Base-by-base conservation (phyloP, 768 basidiomycete species). In the Chalciporus piperatus region DNA sequence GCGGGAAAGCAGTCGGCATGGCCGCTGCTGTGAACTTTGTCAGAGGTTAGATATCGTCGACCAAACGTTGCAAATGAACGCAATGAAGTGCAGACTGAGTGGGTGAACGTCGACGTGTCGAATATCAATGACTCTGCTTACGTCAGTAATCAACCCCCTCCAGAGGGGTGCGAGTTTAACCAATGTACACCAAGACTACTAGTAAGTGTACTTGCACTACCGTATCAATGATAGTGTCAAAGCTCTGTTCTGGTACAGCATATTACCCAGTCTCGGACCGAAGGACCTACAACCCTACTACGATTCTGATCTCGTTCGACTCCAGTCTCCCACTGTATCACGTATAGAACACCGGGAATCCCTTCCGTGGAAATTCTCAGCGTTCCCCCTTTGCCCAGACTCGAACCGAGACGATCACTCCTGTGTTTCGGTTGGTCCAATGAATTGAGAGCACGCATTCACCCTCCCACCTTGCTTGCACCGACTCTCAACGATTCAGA, bases 1-100 rank as follows among this genome's bases (percentile, higher is more conserved):
- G 76, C 47, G 85, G 77, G 64, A 85, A 87, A 68, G 86, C 87
- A 79, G 73, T 72, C 69, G 83, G 74, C 85, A 86, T 87, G 77
- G 77, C 82, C 80, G 69, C 59, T 60, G 54, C 45, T 52, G 20
- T 54, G 32, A 45, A 54, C 13, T 32, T 20, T n/a, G 41, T 9
- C 20, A 16, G 27, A 39, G 25, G 22, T 30, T n/a, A 19, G 30
- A 30, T 17, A 22, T 33, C 4, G 49, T 35, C 41, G 49, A 12
- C 30, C 23, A 30, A 38, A 38, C 20, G 25, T 12, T 27, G n/a
- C 10, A 43, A 43, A 43, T 22, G n/a, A 42, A 20, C 17, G 28
- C 47, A 17, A 9, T n/a, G 22, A 20, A n/a, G n/a, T n/a, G n/a
- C n/a, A n/a, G 43, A 22, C 22, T 12, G 14, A 39, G 45, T 14